Evolutionary conservation across 257 asterid species (phyloP), one percentile per base, ranked within the genome.

Genomic region (Penstemon davidsonii): DNA sequence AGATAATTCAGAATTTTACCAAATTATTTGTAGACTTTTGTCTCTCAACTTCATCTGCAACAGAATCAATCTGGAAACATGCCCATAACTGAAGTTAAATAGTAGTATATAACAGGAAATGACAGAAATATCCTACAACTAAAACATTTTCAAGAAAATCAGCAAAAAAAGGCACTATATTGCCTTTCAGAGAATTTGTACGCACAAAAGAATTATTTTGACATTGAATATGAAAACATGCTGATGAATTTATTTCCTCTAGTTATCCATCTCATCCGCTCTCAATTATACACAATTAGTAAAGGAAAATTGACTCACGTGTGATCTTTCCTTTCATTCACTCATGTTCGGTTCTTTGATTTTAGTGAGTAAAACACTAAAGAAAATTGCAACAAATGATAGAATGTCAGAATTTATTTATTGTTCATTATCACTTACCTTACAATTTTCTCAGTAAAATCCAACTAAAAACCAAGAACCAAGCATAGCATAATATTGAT

Each of bases 41-140:
- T 72, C 84, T 79, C 86, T 85, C 97, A 45, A 93, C 94, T 85
- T 93, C 96, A 77, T 90, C 96, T 43, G 97, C 96, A 62, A 93
- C 91, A 69, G 88, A 82, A 80, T 93, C 98, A 81, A 93, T 80
- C 99, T 90, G 88, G 61, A 80, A 66, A 70, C 8, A 54, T 8
- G 36, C 15, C 41, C 50, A 43, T 39, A 57, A 66, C 62, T 49
- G 41, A 67, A 50, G 51, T 70, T 38, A 74, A 37, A 46, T 8
- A 59, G 33, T 25, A 25, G 5, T 10, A 15, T 18, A 18, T 7
- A 57, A 37, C 40, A 71, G 18, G 13, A 56, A 45, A 56, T 55
- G 70, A 61, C 57, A 37, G 25, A 15, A 44, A 8, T 50, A 15
- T 49, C 55, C 12, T 50, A 49, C 3, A 19, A 18, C n/a, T n/a